These are phyloP conservation scores for Wickerhamomyces subpelliculosus DNA, from an alignment of 805 yeast genomes.

Conservation along the genomic window DNA sequence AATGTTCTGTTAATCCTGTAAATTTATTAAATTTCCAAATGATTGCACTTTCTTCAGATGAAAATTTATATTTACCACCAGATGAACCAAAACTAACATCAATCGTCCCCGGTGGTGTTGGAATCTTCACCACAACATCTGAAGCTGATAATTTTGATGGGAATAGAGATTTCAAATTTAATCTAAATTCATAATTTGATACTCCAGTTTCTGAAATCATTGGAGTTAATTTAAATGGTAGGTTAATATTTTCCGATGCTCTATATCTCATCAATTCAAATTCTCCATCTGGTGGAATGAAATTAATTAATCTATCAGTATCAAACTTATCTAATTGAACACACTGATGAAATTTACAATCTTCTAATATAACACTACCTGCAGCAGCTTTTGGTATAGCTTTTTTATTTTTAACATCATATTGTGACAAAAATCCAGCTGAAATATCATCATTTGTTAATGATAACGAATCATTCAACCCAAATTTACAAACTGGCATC, in stretches of 20 bases:
- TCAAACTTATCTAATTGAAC: slow-evolving; percentile 70
- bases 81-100: slow-evolving; percentile 38
- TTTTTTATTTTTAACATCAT: slow-evolving; percentile 23
- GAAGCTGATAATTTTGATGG: slow-evolving; percentile 54
- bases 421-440: slow-evolving; percentile 20
- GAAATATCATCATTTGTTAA: slow-evolving; percentile 14
- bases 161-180: slow-evolving; percentile 58
- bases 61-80: slow-evolving; percentile 63
- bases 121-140: slow-evolving; percentile 56
- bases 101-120: slow-evolving; percentile 59
- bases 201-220: slow-evolving; percentile 39
- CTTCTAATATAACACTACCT: slow-evolving; percentile 55
- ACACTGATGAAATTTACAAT: slow-evolving; percentile 83
- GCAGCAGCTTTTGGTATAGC: slow-evolving; percentile 35
- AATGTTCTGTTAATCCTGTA: slow-evolving; percentile 57
- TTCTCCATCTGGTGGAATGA: slow-evolving; percentile 83
- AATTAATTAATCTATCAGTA: slow-evolving; percentile 53
- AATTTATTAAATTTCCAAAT: slow-evolving; percentile 68
- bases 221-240: slow-evolving; percentile 68
- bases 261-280: slow-evolving; percentile 78
- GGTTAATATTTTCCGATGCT: slow-evolving; percentile 46
- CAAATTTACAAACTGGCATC: slow-evolving; percentile 77
- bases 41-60: slow-evolving; percentile 56
- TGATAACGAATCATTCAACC: slow-evolving; percentile 51
- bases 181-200: slow-evolving; percentile 42